Base-by-base conservation (phyloP, 2,329 filamentous ascomycete genomes). In the Diplodia mutila region DNA sequence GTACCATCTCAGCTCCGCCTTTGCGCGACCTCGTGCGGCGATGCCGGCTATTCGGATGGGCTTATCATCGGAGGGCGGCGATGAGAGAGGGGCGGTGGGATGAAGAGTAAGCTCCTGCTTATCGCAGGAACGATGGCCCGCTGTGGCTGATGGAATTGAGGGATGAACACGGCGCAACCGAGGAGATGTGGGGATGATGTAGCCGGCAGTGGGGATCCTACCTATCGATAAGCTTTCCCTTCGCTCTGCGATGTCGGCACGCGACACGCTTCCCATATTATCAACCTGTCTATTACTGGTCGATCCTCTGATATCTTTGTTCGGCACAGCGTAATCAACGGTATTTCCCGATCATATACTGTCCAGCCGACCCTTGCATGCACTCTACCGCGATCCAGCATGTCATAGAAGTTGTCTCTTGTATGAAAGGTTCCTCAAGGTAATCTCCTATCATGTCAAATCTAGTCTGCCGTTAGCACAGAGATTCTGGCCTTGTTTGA, bases 31-130 rank as follows among this genome's bases (percentile, higher is more conserved):
- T 51, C 29, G 46, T 63, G 8, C 42, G 42, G 42, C 57, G 42
- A 11, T 4, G 27, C 39, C 42, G 57, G 57, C 27, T 61, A 61
- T 49, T 23, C 57, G 57, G n/a, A 63, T 12, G 29, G 16, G 12
- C 59, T 63, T 37, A 63, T 63, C 59, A 63, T 63, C 42, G 46
- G 59, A 63, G 59, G 48, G 59, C 59, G 59, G 59, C 59, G 59
- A 63, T 21, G 46, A 12, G 29, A 12, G 1, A 8, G n/a, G 37
- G 18, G 29, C n/a, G n/a, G 27, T 34, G 18, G 23, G 42, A 37
- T 51, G 29, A 14, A 37, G 5, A 23, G 53, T 1, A 23, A 55
- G 59, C 55, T 61, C 57, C 39, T 49, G 27, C 57, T 61, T 61
- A 34, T 61, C 42, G 37, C n/a, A 42, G 37, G 57, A 46, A 34